Evolutionary conservation across 768 basidiomycete genomes (phyloP), one percentile per base, ranked within the genome.

Genomic region (Termitomyces sp.): DNA sequence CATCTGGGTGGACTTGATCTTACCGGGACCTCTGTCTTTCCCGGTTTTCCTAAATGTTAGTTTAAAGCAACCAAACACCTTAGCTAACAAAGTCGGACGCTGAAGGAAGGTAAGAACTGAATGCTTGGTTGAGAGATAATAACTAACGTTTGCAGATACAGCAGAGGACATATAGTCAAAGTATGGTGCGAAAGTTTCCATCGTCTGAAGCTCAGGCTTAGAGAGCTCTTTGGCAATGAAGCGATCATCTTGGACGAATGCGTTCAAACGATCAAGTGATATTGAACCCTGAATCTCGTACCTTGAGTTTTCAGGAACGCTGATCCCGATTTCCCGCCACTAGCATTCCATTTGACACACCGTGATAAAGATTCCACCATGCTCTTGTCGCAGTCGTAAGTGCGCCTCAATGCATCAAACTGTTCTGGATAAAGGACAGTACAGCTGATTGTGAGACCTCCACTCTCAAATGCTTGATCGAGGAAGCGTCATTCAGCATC

Each of bases 81-180:
- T 98, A 38, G 97, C 96, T 6, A 99, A 79, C 0, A 97, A 79
- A 0, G 96, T 98, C 0, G 96, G 96, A 14, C 93, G 90, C 93
- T 96, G 65, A 35, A 2, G 30, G 52, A 20, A 68, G 58, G 38
- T 65, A 38, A 59, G 60, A 51, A 47, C 52, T 50, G 10, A 61
- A 53, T 28, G 58, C 51, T 23, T 47, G 47, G 3, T 36, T 23
- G 30, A 53, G 49, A 61, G 60, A 43, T 23, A 13, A 46, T 60
- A 10, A 75, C 89, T 59, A 36, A 95, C 95, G 64, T 91, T 85
- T 40, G 88, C 87, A 54, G 86, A 83, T 16, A 97, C 86, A 2
- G 94, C 91, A n/a, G 91, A 93, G 1, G 93, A 91, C 89, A 98
- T 95, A 70, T 98, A 99, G 62, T 95, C 91, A 67, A 99, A 98